A percentile compares a stretch with the other conserved stretches of the same genome.
Conservation (phyloP, 2,329 filamentous ascomycete species). For the Sphaceloma murrayae region DNA sequence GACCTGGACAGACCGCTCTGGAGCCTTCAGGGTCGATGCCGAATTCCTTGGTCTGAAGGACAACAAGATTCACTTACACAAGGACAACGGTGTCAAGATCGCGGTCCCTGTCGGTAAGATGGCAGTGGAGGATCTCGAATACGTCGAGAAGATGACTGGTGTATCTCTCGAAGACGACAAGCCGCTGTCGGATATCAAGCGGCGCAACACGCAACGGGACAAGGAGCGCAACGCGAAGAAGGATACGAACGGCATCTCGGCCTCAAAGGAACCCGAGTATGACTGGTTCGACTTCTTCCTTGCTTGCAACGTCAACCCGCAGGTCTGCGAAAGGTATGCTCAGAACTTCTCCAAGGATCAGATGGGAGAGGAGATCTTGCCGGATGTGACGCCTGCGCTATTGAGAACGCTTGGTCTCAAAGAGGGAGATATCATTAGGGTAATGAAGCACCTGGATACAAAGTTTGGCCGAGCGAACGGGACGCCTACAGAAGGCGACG, state of each 20-base stretch:
- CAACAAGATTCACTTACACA: constrained; percentile 95
- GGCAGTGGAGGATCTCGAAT: constrained; percentile 90
- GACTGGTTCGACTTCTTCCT: constrained; percentile 99
- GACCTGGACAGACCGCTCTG: constrained; percentile 89
- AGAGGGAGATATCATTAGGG: constrained; percentile 91
- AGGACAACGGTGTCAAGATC: constrained; percentile 96
- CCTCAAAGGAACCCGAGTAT: constrained; percentile 65
- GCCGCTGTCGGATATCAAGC: constrained; percentile 72
- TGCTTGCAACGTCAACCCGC: constrained; percentile 79
- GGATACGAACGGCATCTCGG: constrained; percentile 27
- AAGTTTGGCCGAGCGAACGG: constrained; percentile 61
- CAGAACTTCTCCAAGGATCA: constrained; percentile 83
- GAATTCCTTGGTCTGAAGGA: constrained; percentile 92
- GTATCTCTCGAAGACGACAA: constrained; percentile 86
- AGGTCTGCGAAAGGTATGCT: constrained; percentile 88
- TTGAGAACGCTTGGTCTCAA: constrained; percentile 84
- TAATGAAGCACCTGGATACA: constrained; percentile 79
- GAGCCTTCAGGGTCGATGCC: constrained; percentile 93
- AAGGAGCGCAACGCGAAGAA: constrained; percentile 38
- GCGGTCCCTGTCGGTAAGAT: constrained; percentile 92
- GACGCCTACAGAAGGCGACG: constrained; percentile 49
- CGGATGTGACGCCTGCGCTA: constrained; percentile 75
- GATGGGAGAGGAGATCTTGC: constrained; percentile 88
- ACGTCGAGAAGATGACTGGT: constrained; percentile 80
- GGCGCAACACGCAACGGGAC: constrained; percentile 37